Base-by-base conservation (phyloP, 352 stramenopile species). In the Globisporangium paroecandrum region DNA sequence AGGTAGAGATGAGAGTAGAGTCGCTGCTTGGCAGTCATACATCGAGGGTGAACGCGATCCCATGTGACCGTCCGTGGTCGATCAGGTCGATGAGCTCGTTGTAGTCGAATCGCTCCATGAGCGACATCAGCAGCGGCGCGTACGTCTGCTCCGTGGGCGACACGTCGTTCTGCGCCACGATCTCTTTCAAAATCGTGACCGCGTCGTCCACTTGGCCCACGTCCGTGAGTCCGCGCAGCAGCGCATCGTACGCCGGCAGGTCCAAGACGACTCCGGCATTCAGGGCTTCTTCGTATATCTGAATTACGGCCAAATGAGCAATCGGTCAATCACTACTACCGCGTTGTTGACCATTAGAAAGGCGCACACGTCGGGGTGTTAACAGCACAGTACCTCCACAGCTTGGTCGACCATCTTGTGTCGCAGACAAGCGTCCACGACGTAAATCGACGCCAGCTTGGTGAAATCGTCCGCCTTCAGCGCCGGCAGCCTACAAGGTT, bases 381-480 rank as follows among this genome's bases (percentile, higher is more conserved):
- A 38, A 43, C 8, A 13, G 8, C 10, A 43, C 13, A 18, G 32
- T 69, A 82, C 75, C 54, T 82, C 65, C 22, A 87, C 59, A 0
- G 84, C 84, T 61, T 90, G 74, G 36, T 73, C 25, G 25, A 90
- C 66, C 64, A 87, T 73, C 3, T 76, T 55, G 51, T 83, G 70
- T 6, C 76, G 69, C 29, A 90, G 60, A 75, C 84, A 92, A 27
- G 74, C 79, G 57, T 89, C 81, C n/a, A 86, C 62, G 20, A 89
- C 77, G 71, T 85, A 90, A 62, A 92, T 90, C 27, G 71, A 78
- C 49, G 84, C 84, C 41, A 92, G 62, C 53, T 86, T 84, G 59
- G 82, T 92, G 18, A 74, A 72, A 55, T 92, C 84, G 64, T 89
- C 81, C n/a, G 71, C 59, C n/a, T 74, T 18, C n/a, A 90, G 81